A percentile compares a stretch with the other conserved stretches of the same genome.
phyloP scores from a whole-genome alignment of 345 rosid genomes.

The Populus simonii region DNA sequence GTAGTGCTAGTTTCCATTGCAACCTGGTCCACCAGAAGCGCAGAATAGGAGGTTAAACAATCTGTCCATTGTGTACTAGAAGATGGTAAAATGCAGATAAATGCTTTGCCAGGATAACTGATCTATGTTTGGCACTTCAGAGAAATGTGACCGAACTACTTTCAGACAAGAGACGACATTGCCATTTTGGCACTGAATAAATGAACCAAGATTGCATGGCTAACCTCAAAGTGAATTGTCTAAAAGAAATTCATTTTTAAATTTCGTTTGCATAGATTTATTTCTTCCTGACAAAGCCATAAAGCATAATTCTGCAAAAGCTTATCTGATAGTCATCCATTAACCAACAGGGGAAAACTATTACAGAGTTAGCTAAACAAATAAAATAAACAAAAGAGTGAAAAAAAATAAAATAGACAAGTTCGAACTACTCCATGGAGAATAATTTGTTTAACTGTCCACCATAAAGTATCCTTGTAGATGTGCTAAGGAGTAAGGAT shows the following conservation, averaged over 20 bases:
- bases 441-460: neutral
- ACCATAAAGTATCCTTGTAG: neutral
- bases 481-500: neutral
- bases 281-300: neutral
- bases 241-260: neutral
- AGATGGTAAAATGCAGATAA: neutral
- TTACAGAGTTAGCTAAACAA: neutral
- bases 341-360: neutral
- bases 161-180: neutral
- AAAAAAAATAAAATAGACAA: neutral
- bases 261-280: neutral
- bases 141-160: neutral
- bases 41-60: slow-evolving; percentile 11
- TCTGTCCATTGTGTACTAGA: neutral
- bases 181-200: slow-evolving; percentile 2
- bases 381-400: neutral
- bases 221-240: neutral
- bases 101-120: neutral
- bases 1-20: slow-evolving; percentile 19
- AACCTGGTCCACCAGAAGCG: slow-evolving; percentile 49
- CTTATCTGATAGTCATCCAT: neutral
- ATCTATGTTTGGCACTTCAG: neutral
- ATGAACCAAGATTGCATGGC: neutral
- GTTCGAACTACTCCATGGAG: neutral
- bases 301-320: neutral